Base-by-base conservation (phyloP, 495 filamentous ascomycete genomes). In the Penicillium parvum region DNA sequence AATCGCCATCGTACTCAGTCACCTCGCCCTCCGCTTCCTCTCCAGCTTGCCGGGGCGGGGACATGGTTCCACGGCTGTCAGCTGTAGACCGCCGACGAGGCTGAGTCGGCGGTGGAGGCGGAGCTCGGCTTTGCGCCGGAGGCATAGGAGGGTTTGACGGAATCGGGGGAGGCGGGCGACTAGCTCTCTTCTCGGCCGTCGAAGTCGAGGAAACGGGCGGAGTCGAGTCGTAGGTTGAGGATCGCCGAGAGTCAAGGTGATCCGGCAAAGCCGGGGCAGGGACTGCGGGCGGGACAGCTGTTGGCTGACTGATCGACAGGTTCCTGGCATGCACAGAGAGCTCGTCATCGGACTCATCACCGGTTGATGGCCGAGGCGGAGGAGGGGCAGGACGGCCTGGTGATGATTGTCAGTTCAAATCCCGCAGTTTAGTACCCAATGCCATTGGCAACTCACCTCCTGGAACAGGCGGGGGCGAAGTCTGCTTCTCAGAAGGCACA, bases 1-100 rank as follows among this genome's bases (percentile, higher is more conserved):
- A 97, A 58, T 97, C 92, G 14, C 90, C 92, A 61, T 98, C 92
- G 58, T 97, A 97, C 62, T 96, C 92, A 2, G 87, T 95, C 25
- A 88, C 72, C 57, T 92, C 90, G 30, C 90, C 86, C 45, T 81
- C 87, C 12, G 76, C 85, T 28, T 87, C 84, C 20, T 81, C 76
- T 27, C 73, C 66, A 17, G 63, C 63, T 40, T 66, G 61, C 16
- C 66, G 68, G 43, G 64, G 64, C 55, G 60, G 42, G 17, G 69
- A 52, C 11, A 62, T 60, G 32, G 54, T 69, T 8, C 21, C 39
- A 12, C 73, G 64, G 39, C 65, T 69, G 46, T 88, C 77, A 28
- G 72, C 71, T 15, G 84, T 85, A 3, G 78, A 77, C 33, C 76
- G 73, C 28, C 85, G 78, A 47, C 75, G 78, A 10, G 78, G 61